Evolutionary conservation across 2,329 filamentous ascomycete genomes (phyloP), one percentile per base, ranked within the genome.

Genomic region (Penicillium brevicompactum): DNA sequence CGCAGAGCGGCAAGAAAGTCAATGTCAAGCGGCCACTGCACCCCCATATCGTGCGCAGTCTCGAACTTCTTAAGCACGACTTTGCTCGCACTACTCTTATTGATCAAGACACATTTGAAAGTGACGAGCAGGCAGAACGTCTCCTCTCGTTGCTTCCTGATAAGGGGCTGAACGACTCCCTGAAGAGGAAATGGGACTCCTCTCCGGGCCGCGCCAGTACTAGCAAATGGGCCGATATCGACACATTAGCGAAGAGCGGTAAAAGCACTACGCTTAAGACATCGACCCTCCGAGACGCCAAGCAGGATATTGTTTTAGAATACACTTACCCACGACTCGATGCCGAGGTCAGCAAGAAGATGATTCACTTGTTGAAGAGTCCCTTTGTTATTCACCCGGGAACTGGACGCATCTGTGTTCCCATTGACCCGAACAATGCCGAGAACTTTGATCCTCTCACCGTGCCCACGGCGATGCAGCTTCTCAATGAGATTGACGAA

Each of bases 261-360:
- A 85, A 85, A 27, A 86, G 86, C 69, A 88, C 86, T 67, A 81
- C 82, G 9, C 82, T 96, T n/a, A 87, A 94, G 63, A 74, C 86
- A 0, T 85, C 83, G 59, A 85, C 87, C 2, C 82, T 99, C 11
- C 83, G 89, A 8, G 91, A 97, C 67, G 91, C 92, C 21, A 97
- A 97, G 76, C 92, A 97, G 73, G 94, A 97, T 70, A 90, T 99
- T 58, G 87, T 97, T 3, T 84, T 99, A 30, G 94, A 99, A 76
- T 97, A 99, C 77, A 97, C 94, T 6, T 99, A 99, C 74, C 94
- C 94, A 3, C 88, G 94, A 38, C 89, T 99, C 51, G 94, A 99
- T 80, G 92, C 94, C 58, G 92, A 96, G 74, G 94, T 99, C 71
- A 94, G 90, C 70, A 97, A 97, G 81, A 96, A 97, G 73, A 85